Evolutionary conservation across 345 rosid species (phyloP), one percentile per base, ranked within the genome.

Genomic region (Syzygium aqueum): DNA sequence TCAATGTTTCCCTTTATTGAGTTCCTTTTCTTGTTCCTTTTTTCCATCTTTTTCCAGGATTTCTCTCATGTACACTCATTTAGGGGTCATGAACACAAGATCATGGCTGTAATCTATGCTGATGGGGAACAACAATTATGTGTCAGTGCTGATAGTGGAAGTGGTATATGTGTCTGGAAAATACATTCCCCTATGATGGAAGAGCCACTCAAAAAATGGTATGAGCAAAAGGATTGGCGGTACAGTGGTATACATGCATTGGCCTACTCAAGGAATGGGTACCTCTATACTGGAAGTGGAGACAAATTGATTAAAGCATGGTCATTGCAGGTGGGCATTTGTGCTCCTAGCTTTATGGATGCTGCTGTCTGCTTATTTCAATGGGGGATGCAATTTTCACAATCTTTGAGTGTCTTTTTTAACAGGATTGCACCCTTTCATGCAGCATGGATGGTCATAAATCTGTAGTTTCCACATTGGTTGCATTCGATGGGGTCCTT

Each of bases 211-310:
- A 96, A 92, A 88, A 95, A 93, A 90, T 97, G 98, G 99, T 91
- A 90, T 53, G 99, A 96, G 90, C 91, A 93, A 92, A 94, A 94
- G 89, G 99, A 97, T 92, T 97, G 99, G 99, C 94, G 97, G 51
- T 97, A 94, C 91, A 93, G 96, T 84, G 99, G 99, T 78, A 94
- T 97, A 87, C 98, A 96, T 88, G 92, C 98, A 61, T 86, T 96
- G 91, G 90, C 97, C 40, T 88, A 91, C 89, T 91, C 96, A 25
- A 96, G 93, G 77, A 90, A 93, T 53, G 94, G 94, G 27, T 88
- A 89, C 90, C 93, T 96, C 63, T 97, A 95, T 82, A 92, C 96
- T 67, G 99, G 99, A 84, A 92, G 99, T 90, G 99, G 99, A 89
- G 98, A 97, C 91, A 94, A 93, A 90, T 92, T 92, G 56, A 91